Evolutionary conservation across 371 early-diverging fungal species (phyloP), one percentile per base, ranked within the genome.

Genomic region (Lichtheimia ramosa): DNA sequence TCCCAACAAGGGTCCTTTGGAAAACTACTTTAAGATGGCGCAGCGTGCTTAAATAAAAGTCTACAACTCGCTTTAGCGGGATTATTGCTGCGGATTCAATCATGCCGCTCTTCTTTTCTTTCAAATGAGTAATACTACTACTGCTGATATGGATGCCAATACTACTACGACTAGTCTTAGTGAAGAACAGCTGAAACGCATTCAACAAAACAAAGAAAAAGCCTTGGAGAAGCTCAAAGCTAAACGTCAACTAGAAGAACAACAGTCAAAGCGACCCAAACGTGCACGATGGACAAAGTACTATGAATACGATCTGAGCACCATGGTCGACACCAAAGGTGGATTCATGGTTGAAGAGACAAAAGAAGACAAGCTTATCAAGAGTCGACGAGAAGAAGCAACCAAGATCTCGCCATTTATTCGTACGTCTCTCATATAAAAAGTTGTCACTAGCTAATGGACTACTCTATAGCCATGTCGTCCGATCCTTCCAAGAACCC

Each of bases 1-100:
- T 40, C 87, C 83, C 69, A 83, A 86, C 77, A 92, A 89, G 85
- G 97, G 98, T 74, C 89, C 93, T 49, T 89, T 98, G 52, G 64
- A 70, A 41, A 73, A 75, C 60, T 89, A 90, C 73, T 79, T 72
- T 68, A 56, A 59, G 49, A 28, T 53, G 53, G 40, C 40, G 53
- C 53, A 40, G 53, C 53, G 53, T 51, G 24, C 51, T 14, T 25
- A 28, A 51, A 12, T 25, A 46, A 46, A n/a, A 46, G n/a, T n/a
- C 15, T 15, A 5, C 10, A 4, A 46, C 46, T 46, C 20, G n/a
- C 34, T 34, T 34, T 10, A 34, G 34, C 10, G 34, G 34, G 34
- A 34, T 34, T 34, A 34, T 34, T 34, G 34, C 34, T 34, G 34
- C 34, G 34, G 34, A 34, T 34, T 34, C 10, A n/a, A 34, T 34